Conservation (phyloP, 164 flowering plant species). For the Dillenia suffruticosa region DNA sequence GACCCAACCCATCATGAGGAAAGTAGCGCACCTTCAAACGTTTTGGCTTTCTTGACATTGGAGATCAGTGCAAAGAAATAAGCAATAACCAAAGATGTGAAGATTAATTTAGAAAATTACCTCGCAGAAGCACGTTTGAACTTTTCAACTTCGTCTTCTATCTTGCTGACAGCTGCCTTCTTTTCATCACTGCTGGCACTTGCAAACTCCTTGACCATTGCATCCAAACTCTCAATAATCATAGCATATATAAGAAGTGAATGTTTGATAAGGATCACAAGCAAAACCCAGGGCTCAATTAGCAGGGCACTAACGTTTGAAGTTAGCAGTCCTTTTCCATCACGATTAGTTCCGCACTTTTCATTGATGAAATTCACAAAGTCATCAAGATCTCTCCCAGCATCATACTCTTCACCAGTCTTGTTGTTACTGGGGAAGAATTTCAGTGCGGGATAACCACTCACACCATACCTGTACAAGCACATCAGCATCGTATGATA, state of each 20-base stretch:
- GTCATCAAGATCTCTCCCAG: constrained; percentile 84
- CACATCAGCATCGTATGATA: too few relatives aligned
- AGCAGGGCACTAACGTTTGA: constrained; percentile 43
- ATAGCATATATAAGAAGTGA: constrained; percentile 62
- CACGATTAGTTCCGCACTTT: constrained; percentile 83
- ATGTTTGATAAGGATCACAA: background rate
- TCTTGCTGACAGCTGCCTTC: constrained; percentile 45
- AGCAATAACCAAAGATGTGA: background rate
- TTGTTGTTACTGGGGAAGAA: constrained; percentile 92
- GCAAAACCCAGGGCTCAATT: background rate
- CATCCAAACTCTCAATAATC: constrained; percentile 47
- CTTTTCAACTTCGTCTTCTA: constrained; percentile 79
- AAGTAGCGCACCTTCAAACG: too few relatives aligned
- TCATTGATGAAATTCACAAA: constrained; percentile 88
- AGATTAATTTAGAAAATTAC: constrained; percentile 21
- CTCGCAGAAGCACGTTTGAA: constrained; percentile 69
- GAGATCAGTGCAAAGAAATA: background rate
- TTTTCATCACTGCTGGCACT: constrained; percentile 64
- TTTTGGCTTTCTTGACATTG: background rate
- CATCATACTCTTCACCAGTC: constrained; percentile 94
- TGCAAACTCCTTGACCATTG: constrained; percentile 77
- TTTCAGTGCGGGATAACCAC: constrained; percentile 92
- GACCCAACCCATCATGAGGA: too few relatives aligned
- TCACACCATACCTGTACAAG: constrained; percentile 74
- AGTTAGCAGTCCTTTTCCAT: constrained; percentile 83